Conservation (phyloP, 441 rosid genomes). For the Geranium incanum region DNA sequence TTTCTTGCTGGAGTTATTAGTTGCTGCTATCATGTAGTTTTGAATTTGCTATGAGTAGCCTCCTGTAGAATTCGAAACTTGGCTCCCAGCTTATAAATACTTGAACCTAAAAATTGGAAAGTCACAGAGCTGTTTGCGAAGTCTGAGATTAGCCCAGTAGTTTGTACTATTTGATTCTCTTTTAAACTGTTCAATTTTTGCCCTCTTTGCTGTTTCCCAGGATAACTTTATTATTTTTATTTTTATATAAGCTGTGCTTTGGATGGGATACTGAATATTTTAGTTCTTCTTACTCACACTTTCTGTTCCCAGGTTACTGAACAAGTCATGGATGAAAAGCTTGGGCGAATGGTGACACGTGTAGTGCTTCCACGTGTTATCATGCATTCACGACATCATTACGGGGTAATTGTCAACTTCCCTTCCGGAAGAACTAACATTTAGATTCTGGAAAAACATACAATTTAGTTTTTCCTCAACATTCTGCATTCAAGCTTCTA, state of each 20-base stretch:
- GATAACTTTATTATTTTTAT: background rate
- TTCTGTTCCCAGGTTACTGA: conserved; percentile 59
- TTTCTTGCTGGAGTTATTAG: too few species aligned
- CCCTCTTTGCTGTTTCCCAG: background rate
- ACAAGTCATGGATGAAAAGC: conserved; percentile 85
- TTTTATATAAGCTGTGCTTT: background rate
- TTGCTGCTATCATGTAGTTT: too few species aligned
- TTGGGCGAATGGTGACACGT: conserved; percentile 83
- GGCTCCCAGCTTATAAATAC: background rate
- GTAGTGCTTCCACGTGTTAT: conserved; percentile 95
- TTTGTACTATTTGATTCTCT: background rate
- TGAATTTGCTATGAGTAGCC: too few species aligned
- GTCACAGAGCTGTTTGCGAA: background rate
- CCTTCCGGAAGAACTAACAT: too few species aligned
- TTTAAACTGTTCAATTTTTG: background rate
- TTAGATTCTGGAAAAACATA: too few species aligned
- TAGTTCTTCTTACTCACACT: background rate
- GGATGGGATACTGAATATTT: background rate
- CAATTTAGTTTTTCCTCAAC: background rate
- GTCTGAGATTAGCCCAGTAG: background rate
- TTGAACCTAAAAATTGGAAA: background rate
- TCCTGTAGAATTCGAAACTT: too few species aligned
- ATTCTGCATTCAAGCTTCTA: background rate
- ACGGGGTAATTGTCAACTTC: conserved; percentile 49
- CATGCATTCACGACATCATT: conserved; percentile 92